Evolutionary conservation across 164 flowering plant species (phyloP).

Genomic region (Hamamelis virginiana): DNA sequence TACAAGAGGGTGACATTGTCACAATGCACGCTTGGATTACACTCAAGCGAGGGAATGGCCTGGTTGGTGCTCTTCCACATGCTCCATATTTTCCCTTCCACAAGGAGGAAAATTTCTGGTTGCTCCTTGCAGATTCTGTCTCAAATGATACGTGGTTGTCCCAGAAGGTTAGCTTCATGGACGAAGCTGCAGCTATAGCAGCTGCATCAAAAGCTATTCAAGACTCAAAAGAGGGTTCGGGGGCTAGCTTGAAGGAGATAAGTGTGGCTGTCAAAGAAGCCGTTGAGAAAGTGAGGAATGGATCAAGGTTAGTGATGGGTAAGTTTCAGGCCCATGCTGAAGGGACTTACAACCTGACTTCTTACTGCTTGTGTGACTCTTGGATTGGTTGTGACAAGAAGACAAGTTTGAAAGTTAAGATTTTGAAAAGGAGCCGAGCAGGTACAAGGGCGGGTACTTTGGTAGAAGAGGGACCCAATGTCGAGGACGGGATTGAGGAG

Average conservation of each 20-base stretch:
- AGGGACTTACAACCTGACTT: slow-evolving; percentile 56
- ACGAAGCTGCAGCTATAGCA: slow-evolving; percentile 59
- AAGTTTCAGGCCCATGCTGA: slow-evolving; percentile 60
- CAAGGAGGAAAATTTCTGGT: slow-evolving; percentile 72
- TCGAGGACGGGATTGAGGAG: slow-evolving; percentile 46
- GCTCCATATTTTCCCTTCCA: slow-evolving; percentile 68
- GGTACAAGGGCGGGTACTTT: slow-evolving; percentile 36
- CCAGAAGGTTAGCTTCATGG: slow-evolving; percentile 60
- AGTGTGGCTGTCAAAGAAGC: slow-evolving; percentile 47
- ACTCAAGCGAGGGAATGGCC: slow-evolving; percentile 54
- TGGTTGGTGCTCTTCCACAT: slow-evolving; percentile 63
- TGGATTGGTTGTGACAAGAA: slow-evolving; percentile 71
- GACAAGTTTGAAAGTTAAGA: slow-evolving; percentile 44
- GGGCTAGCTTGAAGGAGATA: slow-evolving; percentile 47
- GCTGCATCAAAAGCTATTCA: slow-evolving; percentile 56
- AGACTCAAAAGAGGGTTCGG: slow-evolving; percentile 52
- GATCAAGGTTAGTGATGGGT: slow-evolving; percentile 58
- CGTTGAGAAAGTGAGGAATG: slow-evolving; percentile 52
- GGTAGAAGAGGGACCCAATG: slow-evolving; percentile 33
- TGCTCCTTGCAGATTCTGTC: slow-evolving; percentile 57
- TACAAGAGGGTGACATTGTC: slow-evolving; percentile 74
- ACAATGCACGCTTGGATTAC: slow-evolving; percentile 69
- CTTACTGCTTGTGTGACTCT: slow-evolving; percentile 58
- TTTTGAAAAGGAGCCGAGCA: slow-evolving; percentile 52
- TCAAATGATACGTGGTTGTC: slow-evolving; percentile 68